Percentiles rank a stretch among this genome's conserved stretches.
phyloP scores from a whole-genome alignment of 2,329 filamentous ascomycete species.

The Aspergillus versicolor region DNA sequence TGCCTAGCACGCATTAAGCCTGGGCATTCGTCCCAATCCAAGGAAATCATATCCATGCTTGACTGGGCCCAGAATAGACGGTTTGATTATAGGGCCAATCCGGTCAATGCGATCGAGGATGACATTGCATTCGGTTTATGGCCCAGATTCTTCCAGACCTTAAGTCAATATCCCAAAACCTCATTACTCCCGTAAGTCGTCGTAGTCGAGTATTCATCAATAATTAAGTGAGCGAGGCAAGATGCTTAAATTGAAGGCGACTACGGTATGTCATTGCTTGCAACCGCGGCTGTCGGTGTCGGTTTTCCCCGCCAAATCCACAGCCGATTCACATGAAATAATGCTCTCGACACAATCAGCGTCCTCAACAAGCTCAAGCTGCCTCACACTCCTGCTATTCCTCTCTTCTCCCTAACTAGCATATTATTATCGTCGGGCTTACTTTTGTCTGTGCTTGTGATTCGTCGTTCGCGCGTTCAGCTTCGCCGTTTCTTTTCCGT shows the following conservation, averaged over 20 bases:
- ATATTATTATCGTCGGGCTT: not conserved
- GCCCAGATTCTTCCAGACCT: not conserved
- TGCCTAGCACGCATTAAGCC: not conserved
- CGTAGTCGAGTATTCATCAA: not conserved
- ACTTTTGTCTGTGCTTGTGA: not conserved
- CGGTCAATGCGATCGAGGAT: not conserved
- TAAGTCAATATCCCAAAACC: not conserved
- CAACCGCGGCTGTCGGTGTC: conserved; percentile 12
- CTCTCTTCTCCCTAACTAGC: not conserved
- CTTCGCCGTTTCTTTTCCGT: not conserved
- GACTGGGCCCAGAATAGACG: not conserved
- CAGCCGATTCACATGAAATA: conserved; percentile 13
- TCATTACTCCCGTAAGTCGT: not conserved
- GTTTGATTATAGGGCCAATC: not conserved
- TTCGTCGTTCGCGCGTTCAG: not conserved
- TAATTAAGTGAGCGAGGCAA: not conserved
- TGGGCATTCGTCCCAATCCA: not conserved
- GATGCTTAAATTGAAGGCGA: not conserved
- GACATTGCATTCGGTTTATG: not conserved
- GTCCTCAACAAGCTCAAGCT: not conserved
- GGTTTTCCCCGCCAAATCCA: conserved; percentile 9
- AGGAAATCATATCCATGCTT: not conserved
- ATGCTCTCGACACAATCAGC: not conserved
- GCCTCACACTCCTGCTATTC: not conserved
- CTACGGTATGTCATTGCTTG: not conserved